Percentiles rank a stretch among this genome's conserved stretches.
These are phyloP conservation scores for Fremontodendron californicum DNA, from an alignment of 345 rosid genomes.

Conservation along the genomic window DNA sequence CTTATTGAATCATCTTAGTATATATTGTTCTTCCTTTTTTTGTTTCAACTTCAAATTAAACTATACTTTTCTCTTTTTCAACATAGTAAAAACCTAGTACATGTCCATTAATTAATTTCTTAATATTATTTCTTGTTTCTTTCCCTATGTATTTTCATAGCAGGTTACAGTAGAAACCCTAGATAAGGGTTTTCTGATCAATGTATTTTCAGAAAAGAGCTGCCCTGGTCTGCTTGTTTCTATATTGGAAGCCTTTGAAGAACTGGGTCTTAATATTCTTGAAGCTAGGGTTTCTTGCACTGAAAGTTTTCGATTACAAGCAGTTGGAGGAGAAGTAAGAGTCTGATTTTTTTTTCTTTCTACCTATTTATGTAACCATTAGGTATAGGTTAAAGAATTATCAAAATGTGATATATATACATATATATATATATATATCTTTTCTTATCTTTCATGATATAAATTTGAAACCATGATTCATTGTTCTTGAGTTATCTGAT, in stretches of 20 bases:
- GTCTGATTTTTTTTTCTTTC: background rate
- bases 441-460: background rate
- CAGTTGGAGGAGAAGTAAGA: slow-evolving; percentile 70
- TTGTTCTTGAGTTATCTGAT: background rate
- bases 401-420: no score
- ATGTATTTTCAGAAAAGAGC: slow-evolving; percentile 51
- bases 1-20: background rate
- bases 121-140: background rate
- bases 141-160: background rate
- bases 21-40: background rate
- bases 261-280: slow-evolving; percentile 62
- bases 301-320: slow-evolving; percentile 64
- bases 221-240: slow-evolving; percentile 79
- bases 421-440: no score
- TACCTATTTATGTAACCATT: background rate
- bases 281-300: slow-evolving; percentile 98
- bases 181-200: slow-evolving; percentile 73
- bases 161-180: slow-evolving; percentile 82
- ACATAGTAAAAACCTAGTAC: background rate
- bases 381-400: no score
- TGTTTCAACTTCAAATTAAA: background rate
- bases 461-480: background rate
- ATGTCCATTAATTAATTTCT: background rate
- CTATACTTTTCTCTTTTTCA: background rate
- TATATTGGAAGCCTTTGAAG: slow-evolving; percentile 80